These are phyloP conservation scores for Aspergillus wentii DNA, from an alignment of 495 filamentous ascomycete species.

Conservation along the genomic window DNA sequence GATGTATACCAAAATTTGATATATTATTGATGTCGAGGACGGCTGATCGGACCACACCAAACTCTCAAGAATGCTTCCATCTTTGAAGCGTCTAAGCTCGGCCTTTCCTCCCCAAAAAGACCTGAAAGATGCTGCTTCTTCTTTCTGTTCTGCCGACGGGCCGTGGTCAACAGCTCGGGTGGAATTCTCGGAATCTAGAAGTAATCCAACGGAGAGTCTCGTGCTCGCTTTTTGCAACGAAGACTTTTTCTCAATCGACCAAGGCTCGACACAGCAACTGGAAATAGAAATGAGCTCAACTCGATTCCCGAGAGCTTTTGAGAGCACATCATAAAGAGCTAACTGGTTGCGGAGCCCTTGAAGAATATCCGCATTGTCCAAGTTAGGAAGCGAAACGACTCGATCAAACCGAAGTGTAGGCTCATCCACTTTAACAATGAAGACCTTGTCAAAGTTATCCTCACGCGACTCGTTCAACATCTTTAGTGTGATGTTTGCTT, in stretches of 20 bases:
- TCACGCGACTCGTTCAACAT: conserved; percentile 67
- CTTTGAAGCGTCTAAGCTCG: conserved; percentile 51
- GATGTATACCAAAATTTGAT: conserved; percentile 76
- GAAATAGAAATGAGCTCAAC: conserved; percentile 59
- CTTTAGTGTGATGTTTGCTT: conserved; percentile 64
- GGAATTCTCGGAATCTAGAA: conserved; percentile 66
- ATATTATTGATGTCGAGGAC: conserved; percentile 58
- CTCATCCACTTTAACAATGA: conserved; percentile 68
- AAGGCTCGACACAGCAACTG: conserved; percentile 29
- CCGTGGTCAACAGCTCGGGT: conserved; percentile 78
- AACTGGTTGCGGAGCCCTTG: conserved; percentile 25
- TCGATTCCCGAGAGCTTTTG: conserved; percentile 68
- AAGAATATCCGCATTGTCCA: conserved; percentile 24
- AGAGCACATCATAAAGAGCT: conserved; percentile 55
- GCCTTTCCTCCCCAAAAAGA: conserved; percentile 52
- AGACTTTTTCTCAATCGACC: conserved; percentile 26
- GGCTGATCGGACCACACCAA: conserved; percentile 70
- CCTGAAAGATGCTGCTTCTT: conserved; percentile 40
- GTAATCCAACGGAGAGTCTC: conserved; percentile 57
- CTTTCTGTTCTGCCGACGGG: conserved; percentile 71
- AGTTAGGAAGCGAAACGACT: conserved; percentile 28
- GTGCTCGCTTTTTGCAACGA: conserved; percentile 18
- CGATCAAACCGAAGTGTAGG: conserved; percentile 70
- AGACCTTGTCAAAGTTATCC: conserved; percentile 78
- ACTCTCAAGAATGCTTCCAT: conserved; percentile 56